Percentiles rank a stretch among this genome's conserved stretches.
Conservation (phyloP, 1,284 basidiomycete genomes). For the Austroboletus niveus region DNA sequence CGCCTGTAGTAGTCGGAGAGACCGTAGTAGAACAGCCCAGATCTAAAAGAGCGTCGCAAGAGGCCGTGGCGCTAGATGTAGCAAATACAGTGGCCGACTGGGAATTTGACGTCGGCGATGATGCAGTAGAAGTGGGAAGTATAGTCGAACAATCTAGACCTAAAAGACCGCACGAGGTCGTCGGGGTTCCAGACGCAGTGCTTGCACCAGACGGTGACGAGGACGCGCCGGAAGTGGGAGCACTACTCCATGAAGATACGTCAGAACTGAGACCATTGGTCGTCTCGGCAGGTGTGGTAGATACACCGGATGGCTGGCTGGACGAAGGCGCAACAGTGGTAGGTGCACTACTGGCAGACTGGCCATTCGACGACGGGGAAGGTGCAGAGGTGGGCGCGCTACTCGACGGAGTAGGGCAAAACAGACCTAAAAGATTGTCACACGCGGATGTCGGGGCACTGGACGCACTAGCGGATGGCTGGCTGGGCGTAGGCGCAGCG, state of each 20-base stretch:
- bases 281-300: not conserved
- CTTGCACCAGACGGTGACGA: not conserved
- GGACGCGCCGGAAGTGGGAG: not conserved
- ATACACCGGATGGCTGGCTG: not conserved
- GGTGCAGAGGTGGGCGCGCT: slow-evolving; percentile 5
- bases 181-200: slow-evolving; percentile 1
- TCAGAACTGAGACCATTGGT: not conserved
- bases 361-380: not conserved
- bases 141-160: slow-evolving; percentile 13
- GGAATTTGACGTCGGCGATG: not conserved
- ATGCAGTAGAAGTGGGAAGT: slow-evolving; percentile 2
- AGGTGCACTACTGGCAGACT: too few relatives aligned
- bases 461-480: not conserved
- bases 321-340: not conserved
- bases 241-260: not conserved
- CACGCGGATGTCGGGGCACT: slow-evolving; percentile 2
- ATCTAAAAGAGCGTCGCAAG: not conserved
- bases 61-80: not conserved
- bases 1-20: not conserved
- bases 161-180: slow-evolving; percentile 16
- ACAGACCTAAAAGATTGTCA: slow-evolving; percentile 18
- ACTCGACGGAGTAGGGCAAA: slow-evolving; percentile 15
- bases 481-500: not conserved
- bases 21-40: not conserved
- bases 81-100: not conserved